Conservation (phyloP, 2,329 filamentous ascomycete species). For the Curvularia sp. region DNA sequence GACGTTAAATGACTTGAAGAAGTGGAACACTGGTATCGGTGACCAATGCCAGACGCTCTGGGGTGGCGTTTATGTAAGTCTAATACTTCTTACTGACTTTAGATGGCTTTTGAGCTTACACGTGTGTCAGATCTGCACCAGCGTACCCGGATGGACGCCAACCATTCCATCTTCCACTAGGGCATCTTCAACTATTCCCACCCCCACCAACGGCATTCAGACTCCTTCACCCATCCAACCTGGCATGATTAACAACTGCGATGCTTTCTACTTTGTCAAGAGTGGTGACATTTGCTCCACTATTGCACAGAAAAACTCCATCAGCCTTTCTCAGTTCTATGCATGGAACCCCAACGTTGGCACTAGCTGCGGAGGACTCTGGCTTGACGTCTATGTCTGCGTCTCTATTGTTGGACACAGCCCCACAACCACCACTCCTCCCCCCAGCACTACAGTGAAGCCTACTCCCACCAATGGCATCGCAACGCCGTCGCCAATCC, state of each 20-base stretch:
- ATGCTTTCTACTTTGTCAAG: too few relatives aligned
- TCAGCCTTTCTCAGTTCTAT: too few relatives aligned
- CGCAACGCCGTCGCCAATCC: background rate
- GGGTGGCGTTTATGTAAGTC: constrained; percentile 16
- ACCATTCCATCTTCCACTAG: constrained; percentile 9
- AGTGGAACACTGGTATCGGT: constrained; percentile 5
- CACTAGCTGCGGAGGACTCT: background rate
- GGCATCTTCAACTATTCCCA: constrained; percentile 5
- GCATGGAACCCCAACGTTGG: too few relatives aligned
- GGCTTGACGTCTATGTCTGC: constrained; percentile 1
- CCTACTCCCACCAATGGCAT: background rate
- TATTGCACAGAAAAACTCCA: too few relatives aligned
- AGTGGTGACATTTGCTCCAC: too few relatives aligned
- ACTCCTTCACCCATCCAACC: too few relatives aligned
- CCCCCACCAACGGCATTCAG: too few relatives aligned
- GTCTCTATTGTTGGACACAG: constrained; percentile 1
- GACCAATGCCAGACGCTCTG: constrained; percentile 12
- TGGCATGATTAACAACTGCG: too few relatives aligned
- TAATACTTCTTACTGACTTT: background rate
- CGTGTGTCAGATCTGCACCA: constrained; percentile 11
- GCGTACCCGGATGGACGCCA: constrained; percentile 15
- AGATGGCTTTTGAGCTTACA: background rate
- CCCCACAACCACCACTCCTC: background rate
- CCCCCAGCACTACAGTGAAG: background rate
- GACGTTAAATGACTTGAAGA: constrained; percentile 2